A percentile compares a stretch with the other conserved stretches of the same genome.
Conservation (phyloP, 2,329 filamentous ascomycete genomes). For the Cladosporium halotolerans region DNA sequence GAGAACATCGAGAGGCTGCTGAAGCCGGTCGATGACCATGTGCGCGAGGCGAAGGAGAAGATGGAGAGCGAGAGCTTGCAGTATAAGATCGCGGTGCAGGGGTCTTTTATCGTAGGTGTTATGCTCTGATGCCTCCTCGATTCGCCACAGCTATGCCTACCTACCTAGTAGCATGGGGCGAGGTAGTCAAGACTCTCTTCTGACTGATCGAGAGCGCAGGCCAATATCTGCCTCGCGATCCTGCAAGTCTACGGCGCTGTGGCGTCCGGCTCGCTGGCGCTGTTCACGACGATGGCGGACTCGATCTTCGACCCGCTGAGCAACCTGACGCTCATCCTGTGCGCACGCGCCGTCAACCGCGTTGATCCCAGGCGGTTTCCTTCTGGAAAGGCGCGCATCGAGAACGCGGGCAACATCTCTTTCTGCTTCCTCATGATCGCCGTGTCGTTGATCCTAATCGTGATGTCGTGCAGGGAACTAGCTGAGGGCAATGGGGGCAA, state of each 20-base stretch:
- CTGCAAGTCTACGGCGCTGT: slow-evolving; percentile 87
- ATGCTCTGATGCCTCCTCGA: not conserved
- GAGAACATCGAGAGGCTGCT: slow-evolving; percentile 87
- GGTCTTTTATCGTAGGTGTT: slow-evolving; percentile 58
- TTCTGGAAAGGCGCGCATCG: slow-evolving; percentile 85
- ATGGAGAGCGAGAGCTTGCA: slow-evolving; percentile 75
- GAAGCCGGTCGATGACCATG: slow-evolving; percentile 88
- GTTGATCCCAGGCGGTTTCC: slow-evolving; percentile 85
- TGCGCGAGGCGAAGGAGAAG: slow-evolving; percentile 71
- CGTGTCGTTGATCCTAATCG: slow-evolving; percentile 87
- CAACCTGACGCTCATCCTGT: slow-evolving; percentile 80
- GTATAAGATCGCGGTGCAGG: slow-evolving; percentile 61
- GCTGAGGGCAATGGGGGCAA: slow-evolving; percentile 43
- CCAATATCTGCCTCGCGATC: slow-evolving; percentile 67
- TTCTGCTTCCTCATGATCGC: slow-evolving; percentile 96
- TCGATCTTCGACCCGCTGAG: slow-evolving; percentile 87
- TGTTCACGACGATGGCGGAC: slow-evolving; percentile 97
- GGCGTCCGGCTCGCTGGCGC: slow-evolving; percentile 80
- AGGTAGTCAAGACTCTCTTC: too few species aligned
- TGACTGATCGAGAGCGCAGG: not conserved
- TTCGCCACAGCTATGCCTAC: not conserved
- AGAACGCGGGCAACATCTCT: slow-evolving; percentile 90
- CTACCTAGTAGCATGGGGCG: too few species aligned
- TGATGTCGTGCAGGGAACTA: slow-evolving; percentile 73
- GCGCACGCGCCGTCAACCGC: slow-evolving; percentile 77